Base-by-base conservation (phyloP, 352 stramenopile genomes). In the Globisporangium solare region DNA sequence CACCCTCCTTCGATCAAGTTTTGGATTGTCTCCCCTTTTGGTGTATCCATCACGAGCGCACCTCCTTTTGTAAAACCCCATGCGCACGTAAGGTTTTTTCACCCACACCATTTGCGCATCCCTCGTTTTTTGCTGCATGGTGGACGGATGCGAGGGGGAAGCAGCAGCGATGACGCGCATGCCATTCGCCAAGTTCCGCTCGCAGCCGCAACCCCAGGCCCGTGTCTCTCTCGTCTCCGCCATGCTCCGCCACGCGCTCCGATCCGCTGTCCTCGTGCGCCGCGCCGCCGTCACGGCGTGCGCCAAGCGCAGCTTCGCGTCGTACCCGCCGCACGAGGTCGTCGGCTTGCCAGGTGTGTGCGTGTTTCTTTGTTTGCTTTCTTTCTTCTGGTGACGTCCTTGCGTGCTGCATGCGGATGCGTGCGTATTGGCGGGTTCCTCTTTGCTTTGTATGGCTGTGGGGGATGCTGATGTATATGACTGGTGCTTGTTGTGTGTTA, bases 321-420 rank as follows among this genome's bases (percentile, higher is more conserved):
- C 80, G 47, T 92, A 91, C 68, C 85, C 85, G 15, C 54, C 73
- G 15, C 85, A 94, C 51, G 80, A 93, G 58, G 68, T 94, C 57
- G 61, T 94, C 12, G 85, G 85, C 51, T 72, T 94, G 21, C 85
- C 85, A 43, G 81, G 82, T 48, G 42, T 2, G 6, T 32, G 24
- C 32, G n/a, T n/a, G n/a, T n/a, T 47, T 14, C 10, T 54, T 15
- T 15, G 3, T 17, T 7, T 40, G 13, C 51, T 56, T n/a, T n/a
- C 27, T 58, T 58, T 1, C 31, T 12, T 58, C 40, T 21, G 17
- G 7, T 20, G n/a, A 27, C 45, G 53, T 32, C 40, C 18, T 40
- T 31, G 6, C 8, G 24, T 60, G 11, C 20, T 55, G 37, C 14
- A 41, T 61, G 22, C 35, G 27, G 1, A 39, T 40, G 11, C 24